Base-by-base conservation (phyloP, 2,329 filamentous ascomycete species). In the Cryphonectria parasitica region DNA sequence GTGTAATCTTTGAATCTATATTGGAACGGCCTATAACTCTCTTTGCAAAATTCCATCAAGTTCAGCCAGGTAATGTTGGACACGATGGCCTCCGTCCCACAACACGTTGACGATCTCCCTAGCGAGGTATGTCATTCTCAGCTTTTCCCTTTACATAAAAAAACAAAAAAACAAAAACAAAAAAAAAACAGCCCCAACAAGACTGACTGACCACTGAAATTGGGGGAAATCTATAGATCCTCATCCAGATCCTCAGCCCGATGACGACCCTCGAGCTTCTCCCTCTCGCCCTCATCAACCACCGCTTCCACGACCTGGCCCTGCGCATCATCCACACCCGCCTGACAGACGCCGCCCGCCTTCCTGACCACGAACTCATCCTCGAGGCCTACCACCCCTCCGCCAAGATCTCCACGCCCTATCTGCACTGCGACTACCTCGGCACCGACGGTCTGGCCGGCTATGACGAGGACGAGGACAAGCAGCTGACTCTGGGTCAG, bases 321-420 rank as follows among this genome's bases (percentile, higher is more conserved):
- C 69, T 78, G 2, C 75, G 75, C 64, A 71, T 79, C 49, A 70
- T 80, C 63, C 74, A 77, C 71, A 74, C 75, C 67, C 79, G 79
- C 58, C 74, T 80, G 69, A 71, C 71, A 39, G 73, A 85, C 28
- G 88, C 89, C 28, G 85, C 89, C 5, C 81, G 86, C 3, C 80
- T 91, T 10, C 81, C 86, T 52, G 86, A 89, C 52, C 88, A 93
- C 76, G 87, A 90, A 68, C 81, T 96, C 54, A 88, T 95, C 52
- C 87, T 97, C 58, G 92, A 95, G 81, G 93, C 91, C 78, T 95
- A 92, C 77, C 92, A 92, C 73, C 93, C 92, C 0, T 88, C 85
- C 73, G 89, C 87, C 34, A 91, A 90, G 78, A 83, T 91, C 65
- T 90, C 87, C 6, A 90, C 91, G 28, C 91, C 92, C 0, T 90